These are phyloP conservation scores for Dactylonectria estremocensis DNA, from an alignment of 2,329 filamentous ascomycete species.

Conservation along the genomic window DNA sequence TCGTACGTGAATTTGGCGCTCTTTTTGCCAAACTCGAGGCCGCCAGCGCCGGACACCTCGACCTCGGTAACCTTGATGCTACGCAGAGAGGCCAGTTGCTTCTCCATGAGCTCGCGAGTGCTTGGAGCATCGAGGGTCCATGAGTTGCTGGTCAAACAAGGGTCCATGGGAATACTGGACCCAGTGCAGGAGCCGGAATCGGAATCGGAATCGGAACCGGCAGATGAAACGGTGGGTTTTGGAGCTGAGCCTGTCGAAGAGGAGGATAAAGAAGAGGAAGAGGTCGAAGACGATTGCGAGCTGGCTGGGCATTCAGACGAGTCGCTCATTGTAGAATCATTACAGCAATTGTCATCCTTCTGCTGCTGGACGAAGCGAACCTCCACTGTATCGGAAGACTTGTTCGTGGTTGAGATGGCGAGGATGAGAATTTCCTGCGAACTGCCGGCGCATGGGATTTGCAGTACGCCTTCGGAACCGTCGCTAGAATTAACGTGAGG, in stretches of 20 bases:
- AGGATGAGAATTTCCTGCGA: slow-evolving; percentile 9
- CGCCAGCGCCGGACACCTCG: slow-evolving; percentile 10
- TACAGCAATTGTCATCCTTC: slow-evolving; percentile 21
- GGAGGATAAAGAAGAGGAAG: too few species aligned
- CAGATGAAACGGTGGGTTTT: background rate
- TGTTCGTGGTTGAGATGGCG: slow-evolving; percentile 12
- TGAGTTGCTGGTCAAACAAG: slow-evolving; percentile 8
- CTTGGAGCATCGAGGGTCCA: slow-evolving; percentile 18
- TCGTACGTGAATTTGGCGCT: slow-evolving; percentile 15
- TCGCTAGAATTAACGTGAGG: background rate
- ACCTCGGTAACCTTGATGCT: slow-evolving; percentile 12
- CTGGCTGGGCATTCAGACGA: background rate
- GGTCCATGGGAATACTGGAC: slow-evolving; percentile 18
- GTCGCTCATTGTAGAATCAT: background rate
- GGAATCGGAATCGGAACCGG: background rate
- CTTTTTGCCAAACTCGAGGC: slow-evolving; percentile 7
- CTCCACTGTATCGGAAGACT: slow-evolving; percentile 5
- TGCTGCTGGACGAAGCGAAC: slow-evolving; percentile 12
- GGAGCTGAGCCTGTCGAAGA: slow-evolving; percentile 13
- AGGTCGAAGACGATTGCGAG: background rate
- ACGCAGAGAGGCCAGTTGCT: background rate
- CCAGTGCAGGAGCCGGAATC: slow-evolving; percentile 7
- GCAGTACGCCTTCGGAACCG: slow-evolving; percentile 15
- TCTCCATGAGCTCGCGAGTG: slow-evolving; percentile 18
- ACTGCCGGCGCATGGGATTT: slow-evolving; percentile 10